phyloP scores from a whole-genome alignment of 495 filamentous ascomycete genomes.

The Tetracladium setigerum region DNA sequence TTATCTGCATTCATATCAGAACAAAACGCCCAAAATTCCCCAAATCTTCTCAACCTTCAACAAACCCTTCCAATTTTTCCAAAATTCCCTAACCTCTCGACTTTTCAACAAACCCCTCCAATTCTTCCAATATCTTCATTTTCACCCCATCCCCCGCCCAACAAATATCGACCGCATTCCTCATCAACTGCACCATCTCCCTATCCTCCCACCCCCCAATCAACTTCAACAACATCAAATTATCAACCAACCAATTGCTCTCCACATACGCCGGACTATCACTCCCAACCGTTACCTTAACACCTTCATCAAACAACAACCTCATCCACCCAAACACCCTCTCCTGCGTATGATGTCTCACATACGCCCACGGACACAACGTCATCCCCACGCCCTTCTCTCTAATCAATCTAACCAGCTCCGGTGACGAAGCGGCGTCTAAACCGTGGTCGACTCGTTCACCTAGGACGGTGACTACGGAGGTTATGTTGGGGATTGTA shows the following conservation, averaged over 20 bases:
- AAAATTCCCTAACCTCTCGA: no score
- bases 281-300: slow-evolving; percentile 59
- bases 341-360: slow-evolving; percentile 48
- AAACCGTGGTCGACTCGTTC: slow-evolving; percentile 61
- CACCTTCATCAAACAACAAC: slow-evolving; percentile 52
- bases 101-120: background rate
- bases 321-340: slow-evolving; percentile 51
- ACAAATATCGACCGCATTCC: slow-evolving; percentile 8
- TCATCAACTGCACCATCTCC: slow-evolving; percentile 3
- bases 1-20: no score
- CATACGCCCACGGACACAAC: slow-evolving; percentile 66
- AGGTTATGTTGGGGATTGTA: slow-evolving; percentile 52
- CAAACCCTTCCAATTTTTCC: background rate
- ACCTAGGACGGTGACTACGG: slow-evolving; percentile 47
- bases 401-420: slow-evolving; percentile 49
- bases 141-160: slow-evolving; percentile 8
- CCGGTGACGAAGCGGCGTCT: slow-evolving; percentile 47
- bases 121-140: background rate
- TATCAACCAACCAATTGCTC: slow-evolving; percentile 9
- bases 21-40: no score
- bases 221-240: slow-evolving; percentile 2
- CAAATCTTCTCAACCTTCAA: no score
- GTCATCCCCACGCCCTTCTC: slow-evolving; percentile 49
- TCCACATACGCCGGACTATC: slow-evolving; percentile 64
- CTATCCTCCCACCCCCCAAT: background rate